These are phyloP conservation scores for Phytophthora cactorum DNA, from an alignment of 352 stramenopile genomes.

Conservation along the genomic window DNA sequence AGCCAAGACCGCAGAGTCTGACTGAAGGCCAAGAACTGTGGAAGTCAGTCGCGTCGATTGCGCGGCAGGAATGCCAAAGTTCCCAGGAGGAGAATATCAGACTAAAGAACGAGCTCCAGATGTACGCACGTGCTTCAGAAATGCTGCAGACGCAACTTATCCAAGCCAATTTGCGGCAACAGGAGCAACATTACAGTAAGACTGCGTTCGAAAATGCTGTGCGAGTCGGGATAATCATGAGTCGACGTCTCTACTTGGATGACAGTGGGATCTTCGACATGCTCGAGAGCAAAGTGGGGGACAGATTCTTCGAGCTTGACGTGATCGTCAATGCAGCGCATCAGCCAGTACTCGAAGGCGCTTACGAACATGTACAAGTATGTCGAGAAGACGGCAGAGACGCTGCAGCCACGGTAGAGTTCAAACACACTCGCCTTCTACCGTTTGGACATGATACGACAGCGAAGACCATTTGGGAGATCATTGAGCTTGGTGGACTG, in stretches of 20 bases:
- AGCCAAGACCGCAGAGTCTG: background rate
- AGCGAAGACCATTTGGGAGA: constrained; percentile 1
- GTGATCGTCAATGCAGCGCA: constrained; percentile 4
- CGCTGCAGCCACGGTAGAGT: constrained; percentile 10
- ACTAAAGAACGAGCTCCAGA: constrained; percentile 15
- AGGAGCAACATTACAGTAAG: background rate
- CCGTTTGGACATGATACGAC: constrained; percentile 7
- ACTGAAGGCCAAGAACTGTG: constrained; percentile 15
- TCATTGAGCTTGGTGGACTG: background rate
- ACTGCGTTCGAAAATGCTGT: background rate
- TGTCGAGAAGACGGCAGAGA: constrained; percentile 11
- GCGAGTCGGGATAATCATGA: background rate
- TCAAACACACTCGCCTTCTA: constrained; percentile 9
- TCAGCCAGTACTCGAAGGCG: background rate
- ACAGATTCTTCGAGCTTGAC: constrained; percentile 10
- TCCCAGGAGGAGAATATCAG: constrained; percentile 12
- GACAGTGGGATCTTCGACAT: constrained; percentile 6
- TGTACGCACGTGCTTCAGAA: constrained; percentile 2
- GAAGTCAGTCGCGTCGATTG: constrained; percentile 22
- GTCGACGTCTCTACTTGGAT: background rate
- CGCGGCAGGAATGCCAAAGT: constrained; percentile 10
- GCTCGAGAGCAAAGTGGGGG: constrained; percentile 9
- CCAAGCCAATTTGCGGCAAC: background rate
- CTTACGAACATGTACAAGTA: constrained; percentile 10
- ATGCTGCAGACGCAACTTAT: constrained; percentile 11